Conservation (phyloP, 805 yeast species). For the Suhomyces xylopsoci region DNA sequence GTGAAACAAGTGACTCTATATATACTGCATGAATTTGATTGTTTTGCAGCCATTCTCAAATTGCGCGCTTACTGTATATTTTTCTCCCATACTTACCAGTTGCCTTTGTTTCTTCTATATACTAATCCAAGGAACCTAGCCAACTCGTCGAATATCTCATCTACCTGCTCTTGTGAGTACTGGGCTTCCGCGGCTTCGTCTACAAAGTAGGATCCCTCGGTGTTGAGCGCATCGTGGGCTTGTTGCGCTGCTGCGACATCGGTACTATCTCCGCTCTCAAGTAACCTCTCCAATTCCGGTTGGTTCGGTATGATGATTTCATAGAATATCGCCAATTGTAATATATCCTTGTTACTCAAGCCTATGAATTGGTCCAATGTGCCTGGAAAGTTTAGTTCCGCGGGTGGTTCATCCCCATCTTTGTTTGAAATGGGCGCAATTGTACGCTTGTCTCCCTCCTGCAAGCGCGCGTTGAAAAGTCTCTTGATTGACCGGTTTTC, state of each 20-base stretch:
- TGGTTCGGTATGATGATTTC: conserved; percentile 66
- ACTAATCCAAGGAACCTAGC: conserved; percentile 66
- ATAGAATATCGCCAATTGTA: conserved; percentile 65
- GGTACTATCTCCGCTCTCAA: conserved; percentile 13
- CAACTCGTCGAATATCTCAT: conserved; percentile 57
- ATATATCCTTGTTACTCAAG: conserved; percentile 44
- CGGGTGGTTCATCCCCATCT: conserved; percentile 70
- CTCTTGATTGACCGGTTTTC: conserved; percentile 79
- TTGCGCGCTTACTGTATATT: conserved; percentile 45
- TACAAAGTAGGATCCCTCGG: conserved; percentile 13
- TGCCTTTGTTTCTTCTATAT: conserved; percentile 18
- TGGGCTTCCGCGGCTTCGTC: conserved; percentile 15
- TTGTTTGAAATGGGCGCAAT: conserved; percentile 72
- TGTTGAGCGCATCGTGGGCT: conserved; percentile 2
- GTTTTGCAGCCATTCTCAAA: background rate
- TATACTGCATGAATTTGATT: background rate
- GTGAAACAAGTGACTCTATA: background rate
- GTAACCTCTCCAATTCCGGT: conserved; percentile 27
- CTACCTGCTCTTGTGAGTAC: conserved; percentile 47
- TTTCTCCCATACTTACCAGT: conserved; percentile 44
- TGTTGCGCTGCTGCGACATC: conserved; percentile 2
- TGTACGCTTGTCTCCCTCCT: conserved; percentile 32
- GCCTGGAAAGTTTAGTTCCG: conserved; percentile 49
- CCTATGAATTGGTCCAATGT: conserved; percentile 52
- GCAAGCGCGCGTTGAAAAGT: conserved; percentile 57